These are phyloP conservation scores for Cladosporium velox DNA, from an alignment of 2,329 filamentous ascomycete genomes.

Conservation along the genomic window DNA sequence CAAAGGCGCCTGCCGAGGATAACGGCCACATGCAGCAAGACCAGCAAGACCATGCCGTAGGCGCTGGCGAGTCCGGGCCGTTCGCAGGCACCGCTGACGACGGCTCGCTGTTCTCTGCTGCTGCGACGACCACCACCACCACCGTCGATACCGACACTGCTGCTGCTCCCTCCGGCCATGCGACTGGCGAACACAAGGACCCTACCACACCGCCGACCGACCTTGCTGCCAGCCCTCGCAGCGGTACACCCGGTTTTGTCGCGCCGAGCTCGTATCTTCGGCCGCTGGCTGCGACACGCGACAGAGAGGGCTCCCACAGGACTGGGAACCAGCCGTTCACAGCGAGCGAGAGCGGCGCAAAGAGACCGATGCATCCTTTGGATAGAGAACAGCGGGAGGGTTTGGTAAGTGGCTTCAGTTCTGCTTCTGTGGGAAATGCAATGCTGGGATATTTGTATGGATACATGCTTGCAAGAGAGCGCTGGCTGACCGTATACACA, in stretches of 20 bases:
- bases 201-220: background rate
- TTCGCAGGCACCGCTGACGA: constrained; percentile 11
- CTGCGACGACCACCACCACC: background rate
- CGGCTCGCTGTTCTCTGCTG: background rate
- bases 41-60: constrained; percentile 13
- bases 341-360: constrained; percentile 6
- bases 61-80: constrained; percentile 3
- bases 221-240: constrained; percentile 17
- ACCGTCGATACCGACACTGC: background rate
- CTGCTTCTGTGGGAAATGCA: constrained; percentile 11
- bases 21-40: constrained; percentile 16
- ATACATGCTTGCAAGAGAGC: background rate
- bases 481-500: constrained; percentile 43
- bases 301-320: constrained; percentile 28
- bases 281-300: constrained; percentile 25
- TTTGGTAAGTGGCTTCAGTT: constrained; percentile 60
- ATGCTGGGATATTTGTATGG: background rate
- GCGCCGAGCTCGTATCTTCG: constrained; percentile 42
- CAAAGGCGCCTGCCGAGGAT: constrained; percentile 17
- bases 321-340: background rate
- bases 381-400: constrained; percentile 78
- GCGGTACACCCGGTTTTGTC: constrained; percentile 36
- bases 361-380: constrained; percentile 51
- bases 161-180: background rate
- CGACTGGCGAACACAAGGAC: background rate